phyloP scores from a whole-genome alignment of 306 rosid genomes.

The Ormosia emarginata region DNA sequence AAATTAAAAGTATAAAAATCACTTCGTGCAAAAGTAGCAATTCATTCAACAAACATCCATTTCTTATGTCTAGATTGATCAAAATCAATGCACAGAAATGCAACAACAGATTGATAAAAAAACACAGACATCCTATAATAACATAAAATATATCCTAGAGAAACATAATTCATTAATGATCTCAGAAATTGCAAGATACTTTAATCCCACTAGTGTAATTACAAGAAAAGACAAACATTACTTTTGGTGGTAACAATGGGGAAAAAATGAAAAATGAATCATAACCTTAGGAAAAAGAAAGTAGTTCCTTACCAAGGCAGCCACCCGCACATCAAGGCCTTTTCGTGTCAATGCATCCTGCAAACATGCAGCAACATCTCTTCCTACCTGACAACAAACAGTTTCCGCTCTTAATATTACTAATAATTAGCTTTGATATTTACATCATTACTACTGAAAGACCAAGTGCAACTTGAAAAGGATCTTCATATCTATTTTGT shows the following conservation, averaged over 20 bases:
- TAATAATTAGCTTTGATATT: background rate
- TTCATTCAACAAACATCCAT: background rate
- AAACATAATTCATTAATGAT: background rate
- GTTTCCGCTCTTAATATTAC: background rate
- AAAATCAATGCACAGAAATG: background rate
- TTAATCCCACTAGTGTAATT: slow-evolving; percentile 1
- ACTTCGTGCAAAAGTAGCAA: background rate
- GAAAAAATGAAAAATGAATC: background rate
- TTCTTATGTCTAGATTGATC: background rate
- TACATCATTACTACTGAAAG: background rate
- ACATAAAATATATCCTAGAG: background rate
- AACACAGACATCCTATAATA: background rate
- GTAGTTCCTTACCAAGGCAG: slow-evolving; percentile 67
- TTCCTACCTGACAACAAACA: slow-evolving; percentile 66
- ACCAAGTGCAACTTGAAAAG: background rate
- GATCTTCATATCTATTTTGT: background rate
- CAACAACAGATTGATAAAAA: background rate
- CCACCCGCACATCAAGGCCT: slow-evolving; percentile 71
- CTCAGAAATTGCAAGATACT: background rate
- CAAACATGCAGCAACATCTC: slow-evolving; percentile 69
- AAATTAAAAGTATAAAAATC: background rate
- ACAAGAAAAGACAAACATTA: background rate
- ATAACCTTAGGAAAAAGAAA: background rate
- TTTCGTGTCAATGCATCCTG: slow-evolving; percentile 64
- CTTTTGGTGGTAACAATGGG: background rate